Evolutionary conservation across 1,284 basidiomycete genomes (phyloP).

Genomic region (Termitomyces sp.): DNA sequence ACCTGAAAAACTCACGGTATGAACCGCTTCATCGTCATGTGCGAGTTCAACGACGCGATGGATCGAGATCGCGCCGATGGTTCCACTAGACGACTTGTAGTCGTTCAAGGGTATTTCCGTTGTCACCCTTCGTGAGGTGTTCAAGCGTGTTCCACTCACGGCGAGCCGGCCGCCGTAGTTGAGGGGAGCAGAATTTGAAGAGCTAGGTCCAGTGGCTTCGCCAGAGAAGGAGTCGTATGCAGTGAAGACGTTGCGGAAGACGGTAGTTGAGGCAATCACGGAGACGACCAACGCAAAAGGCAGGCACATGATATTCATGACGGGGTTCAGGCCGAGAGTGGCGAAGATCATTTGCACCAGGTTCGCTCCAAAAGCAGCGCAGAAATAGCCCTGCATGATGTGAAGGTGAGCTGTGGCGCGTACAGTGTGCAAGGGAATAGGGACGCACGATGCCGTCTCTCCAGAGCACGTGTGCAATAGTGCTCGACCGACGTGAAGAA

Average conservation of each 20-base stretch:
- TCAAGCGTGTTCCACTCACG: slow-evolving; percentile 6
- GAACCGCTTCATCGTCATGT: slow-evolving; percentile 8
- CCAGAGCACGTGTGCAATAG: slow-evolving; percentile 23
- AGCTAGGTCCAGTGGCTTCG: slow-evolving; percentile 6
- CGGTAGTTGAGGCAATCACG: slow-evolving; percentile 29
- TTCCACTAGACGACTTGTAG: slow-evolving; percentile 17
- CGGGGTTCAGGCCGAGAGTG: slow-evolving; percentile 26
- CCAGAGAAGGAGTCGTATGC: slow-evolving; percentile 23
- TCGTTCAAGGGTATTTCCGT: slow-evolving; percentile 22
- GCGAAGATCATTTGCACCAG: slow-evolving; percentile 28
- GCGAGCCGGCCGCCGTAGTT: slow-evolving; percentile 1
- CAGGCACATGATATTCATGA: slow-evolving; percentile 29
- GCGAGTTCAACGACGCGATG: slow-evolving; percentile 21
- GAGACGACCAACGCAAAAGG: slow-evolving; percentile 30
- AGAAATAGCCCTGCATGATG: slow-evolving; percentile 25
- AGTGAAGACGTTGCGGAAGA: slow-evolving; percentile 31
- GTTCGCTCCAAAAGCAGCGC: slow-evolving; percentile 27
- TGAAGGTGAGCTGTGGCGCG: not conserved
- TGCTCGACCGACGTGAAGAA: slow-evolving; percentile 19
- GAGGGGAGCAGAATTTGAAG: slow-evolving; percentile 5
- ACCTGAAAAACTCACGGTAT: slow-evolving; percentile 5
- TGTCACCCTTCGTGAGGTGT: slow-evolving; percentile 6
- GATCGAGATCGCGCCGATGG: slow-evolving; percentile 17
- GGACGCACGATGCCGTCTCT: slow-evolving; percentile 27
- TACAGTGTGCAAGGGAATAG: not conserved